Evolutionary conservation across 2,329 filamentous ascomycete species (phyloP).

Genomic region (Paecilomyces variotii): DNA sequence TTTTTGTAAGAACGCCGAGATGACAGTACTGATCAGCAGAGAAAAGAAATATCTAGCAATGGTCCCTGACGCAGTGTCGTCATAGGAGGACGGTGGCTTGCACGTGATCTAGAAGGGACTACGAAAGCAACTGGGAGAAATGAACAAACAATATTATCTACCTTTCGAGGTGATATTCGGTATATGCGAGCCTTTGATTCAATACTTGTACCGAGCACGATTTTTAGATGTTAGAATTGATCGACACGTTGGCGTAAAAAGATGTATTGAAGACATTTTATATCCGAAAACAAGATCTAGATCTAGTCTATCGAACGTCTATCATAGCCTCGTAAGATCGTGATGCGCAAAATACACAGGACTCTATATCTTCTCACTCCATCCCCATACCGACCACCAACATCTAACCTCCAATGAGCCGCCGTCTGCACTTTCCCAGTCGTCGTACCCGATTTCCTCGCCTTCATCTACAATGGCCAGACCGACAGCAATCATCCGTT

Average conservation of each 20-base stretch:
- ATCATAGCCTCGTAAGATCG: constrained; percentile 25
- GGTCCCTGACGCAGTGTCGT: background rate
- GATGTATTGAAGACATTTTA: too few relatives aligned
- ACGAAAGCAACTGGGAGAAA: too few relatives aligned
- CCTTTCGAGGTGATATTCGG: too few relatives aligned
- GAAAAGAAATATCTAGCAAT: background rate
- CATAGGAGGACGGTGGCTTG: background rate
- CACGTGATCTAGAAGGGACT: background rate
- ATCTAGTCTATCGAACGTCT: constrained; percentile 6
- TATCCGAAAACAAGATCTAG: background rate
- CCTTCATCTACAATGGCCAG: constrained; percentile 46
- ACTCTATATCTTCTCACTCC: constrained; percentile 28
- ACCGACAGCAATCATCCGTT: constrained; percentile 50
- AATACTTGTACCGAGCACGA: too few relatives aligned
- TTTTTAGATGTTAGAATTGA: too few relatives aligned
- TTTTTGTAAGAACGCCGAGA: background rate
- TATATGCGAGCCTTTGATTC: too few relatives aligned
- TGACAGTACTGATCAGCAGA: background rate
- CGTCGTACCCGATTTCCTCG: constrained; percentile 39
- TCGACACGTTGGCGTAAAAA: too few relatives aligned
- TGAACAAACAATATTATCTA: too few relatives aligned
- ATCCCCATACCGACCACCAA: constrained; percentile 42
- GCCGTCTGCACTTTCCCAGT: constrained; percentile 39
- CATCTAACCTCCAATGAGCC: constrained; percentile 35
- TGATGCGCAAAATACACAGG: constrained; percentile 3